Conservation (phyloP, 2,329 filamentous ascomycete species). For the Scedosporium aurantiacum region DNA sequence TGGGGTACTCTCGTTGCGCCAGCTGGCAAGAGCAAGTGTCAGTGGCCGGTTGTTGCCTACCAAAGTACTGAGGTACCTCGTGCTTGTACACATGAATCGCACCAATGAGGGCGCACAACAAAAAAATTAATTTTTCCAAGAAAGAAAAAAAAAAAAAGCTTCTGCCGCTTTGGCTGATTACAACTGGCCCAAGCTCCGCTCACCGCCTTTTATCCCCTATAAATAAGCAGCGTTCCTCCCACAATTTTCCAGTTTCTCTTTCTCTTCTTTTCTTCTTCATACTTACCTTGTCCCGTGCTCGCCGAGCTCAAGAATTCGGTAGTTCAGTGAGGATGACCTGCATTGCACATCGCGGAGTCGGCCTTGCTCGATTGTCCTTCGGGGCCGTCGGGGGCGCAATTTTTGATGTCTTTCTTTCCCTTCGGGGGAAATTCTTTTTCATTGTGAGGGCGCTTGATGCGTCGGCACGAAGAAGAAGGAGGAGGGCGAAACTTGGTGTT, state of each 20-base stretch:
- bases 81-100: neutral
- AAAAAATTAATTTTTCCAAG: neutral
- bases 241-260: conserved; percentile 2
- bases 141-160: neutral
- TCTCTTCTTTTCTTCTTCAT: conserved; percentile 31
- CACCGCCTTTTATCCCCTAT: neutral
- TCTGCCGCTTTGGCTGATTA: neutral
- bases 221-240: neutral
- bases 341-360: conserved; percentile 43
- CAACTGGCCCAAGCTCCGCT: neutral
- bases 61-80: neutral
- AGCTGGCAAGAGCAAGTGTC: neutral
- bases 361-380: conserved; percentile 39
- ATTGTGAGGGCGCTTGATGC: conserved; percentile 27
- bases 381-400: conserved; percentile 39
- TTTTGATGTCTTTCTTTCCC: conserved; percentile 28
- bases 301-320: conserved; percentile 31
- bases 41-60: neutral
- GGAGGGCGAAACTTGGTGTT: neutral
- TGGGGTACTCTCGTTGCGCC: neutral
- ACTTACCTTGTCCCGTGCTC: conserved; percentile 37
- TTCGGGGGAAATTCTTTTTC: conserved; percentile 24
- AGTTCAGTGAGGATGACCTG: conserved; percentile 33
- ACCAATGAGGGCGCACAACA: neutral
- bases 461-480: conserved; percentile 31